These are phyloP conservation scores for Tuber umbilicatum DNA, from an alignment of 495 filamentous ascomycete genomes.

Conservation along the genomic window DNA sequence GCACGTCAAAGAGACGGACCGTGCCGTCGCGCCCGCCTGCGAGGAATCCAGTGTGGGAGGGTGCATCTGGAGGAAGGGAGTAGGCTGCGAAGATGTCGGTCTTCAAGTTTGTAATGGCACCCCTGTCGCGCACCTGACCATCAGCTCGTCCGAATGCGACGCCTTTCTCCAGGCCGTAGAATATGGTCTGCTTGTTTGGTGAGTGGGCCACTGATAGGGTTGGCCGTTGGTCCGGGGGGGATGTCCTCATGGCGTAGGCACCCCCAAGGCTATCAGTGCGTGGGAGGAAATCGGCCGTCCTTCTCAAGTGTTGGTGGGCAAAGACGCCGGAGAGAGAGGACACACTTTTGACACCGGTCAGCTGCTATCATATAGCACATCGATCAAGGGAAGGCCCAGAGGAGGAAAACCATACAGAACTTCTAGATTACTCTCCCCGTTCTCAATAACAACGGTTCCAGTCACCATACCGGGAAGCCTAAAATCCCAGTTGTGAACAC, in stretches of 20 bases:
- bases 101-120: neutral
- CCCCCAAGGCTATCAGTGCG: neutral
- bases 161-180: neutral
- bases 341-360: neutral
- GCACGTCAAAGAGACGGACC: conserved; percentile 38
- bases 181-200: neutral
- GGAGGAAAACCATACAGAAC: neutral
- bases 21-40: conserved; percentile 36
- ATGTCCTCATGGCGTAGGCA: neutral
- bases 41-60: conserved; percentile 10
- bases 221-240: neutral
- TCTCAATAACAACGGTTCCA: neutral
- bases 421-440: neutral
- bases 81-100: conserved; percentile 36
- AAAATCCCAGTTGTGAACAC: neutral
- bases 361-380: neutral
- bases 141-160: neutral
- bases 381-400: neutral
- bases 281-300: neutral
- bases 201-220: neutral
- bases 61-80: conserved; percentile 16
- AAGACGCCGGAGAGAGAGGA: neutral
- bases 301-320: neutral
- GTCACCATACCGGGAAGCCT: neutral
- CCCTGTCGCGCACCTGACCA: neutral